phyloP scores from a whole-genome alignment of 208 protist genomes.

The Strigomonas culicis region DNA sequence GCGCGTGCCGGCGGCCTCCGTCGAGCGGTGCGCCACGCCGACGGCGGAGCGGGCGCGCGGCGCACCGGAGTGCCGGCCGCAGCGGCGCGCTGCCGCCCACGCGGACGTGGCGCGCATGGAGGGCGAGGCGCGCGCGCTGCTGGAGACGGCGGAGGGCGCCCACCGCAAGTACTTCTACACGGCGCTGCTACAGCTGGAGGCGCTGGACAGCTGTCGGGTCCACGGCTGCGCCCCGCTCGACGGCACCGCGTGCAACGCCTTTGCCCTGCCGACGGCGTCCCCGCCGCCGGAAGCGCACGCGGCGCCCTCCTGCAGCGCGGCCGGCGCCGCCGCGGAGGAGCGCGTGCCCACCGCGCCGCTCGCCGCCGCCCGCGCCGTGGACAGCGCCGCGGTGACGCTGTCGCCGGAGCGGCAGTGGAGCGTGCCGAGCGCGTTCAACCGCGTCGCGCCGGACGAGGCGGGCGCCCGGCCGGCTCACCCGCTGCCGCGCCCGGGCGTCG shows the following conservation, averaged over 20 bases:
- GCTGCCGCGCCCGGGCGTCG: too few relatives aligned
- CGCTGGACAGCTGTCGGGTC: too few relatives aligned
- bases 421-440: slow-evolving; percentile 7
- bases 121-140: slow-evolving; percentile 7
- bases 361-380: slow-evolving; percentile 2
- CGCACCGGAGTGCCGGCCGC: too few relatives aligned
- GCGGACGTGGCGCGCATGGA: slow-evolving; percentile 21
- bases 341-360: not conserved
- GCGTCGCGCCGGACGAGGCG: not conserved
- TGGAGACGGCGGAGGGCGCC: slow-evolving; percentile 21
- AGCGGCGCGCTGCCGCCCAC: slow-evolving; percentile 13
- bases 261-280: not conserved
- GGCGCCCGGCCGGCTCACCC: not conserved
- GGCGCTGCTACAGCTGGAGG: too few relatives aligned
- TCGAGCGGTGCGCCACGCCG: too few relatives aligned
- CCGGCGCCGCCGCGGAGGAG: not conserved
- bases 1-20: too few relatives aligned
- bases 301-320: not conserved
- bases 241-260: too few relatives aligned
- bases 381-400: not conserved
- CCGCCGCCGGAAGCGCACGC: not conserved
- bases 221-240: too few relatives aligned
- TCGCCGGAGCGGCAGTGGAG: slow-evolving; percentile 4
- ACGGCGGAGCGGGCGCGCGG: too few relatives aligned
- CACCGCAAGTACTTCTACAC: slow-evolving; percentile 22